Conservation (phyloP, 1,139 yeast species). For the Oligophagozyma castellii region DNA sequence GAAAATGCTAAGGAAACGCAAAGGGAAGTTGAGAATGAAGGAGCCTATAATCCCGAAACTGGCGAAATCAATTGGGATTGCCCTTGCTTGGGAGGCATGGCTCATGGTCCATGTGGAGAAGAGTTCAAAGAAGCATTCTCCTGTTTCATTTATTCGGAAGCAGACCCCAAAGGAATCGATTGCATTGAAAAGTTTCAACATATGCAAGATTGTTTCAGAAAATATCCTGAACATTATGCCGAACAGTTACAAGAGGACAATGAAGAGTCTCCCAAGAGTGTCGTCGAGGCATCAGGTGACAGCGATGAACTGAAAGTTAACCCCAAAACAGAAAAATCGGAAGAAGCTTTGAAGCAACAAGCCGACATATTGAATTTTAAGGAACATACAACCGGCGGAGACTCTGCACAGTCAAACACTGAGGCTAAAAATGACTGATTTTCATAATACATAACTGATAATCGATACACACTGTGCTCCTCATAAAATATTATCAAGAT, state of each 20-base stretch:
- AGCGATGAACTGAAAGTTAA: too few relatives aligned
- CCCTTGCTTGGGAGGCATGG: conserved; percentile 99
- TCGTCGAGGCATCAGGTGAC: too few relatives aligned
- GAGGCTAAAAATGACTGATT: too few relatives aligned
- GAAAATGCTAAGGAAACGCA: conserved; percentile 8
- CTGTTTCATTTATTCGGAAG: conserved; percentile 88
- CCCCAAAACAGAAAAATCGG: too few relatives aligned
- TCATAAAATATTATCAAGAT: too few relatives aligned
- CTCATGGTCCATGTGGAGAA: conserved; percentile 96
- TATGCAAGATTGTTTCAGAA: conserved; percentile 93
- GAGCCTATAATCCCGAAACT: conserved; percentile 92
- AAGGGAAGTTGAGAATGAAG: conserved; percentile 28
- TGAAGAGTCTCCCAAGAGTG: conserved; percentile 10
- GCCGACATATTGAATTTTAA: too few relatives aligned
- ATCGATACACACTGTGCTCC: too few relatives aligned
- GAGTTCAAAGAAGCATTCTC: conserved; percentile 94
- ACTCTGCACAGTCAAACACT: too few relatives aligned
- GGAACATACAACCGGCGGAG: too few relatives aligned
- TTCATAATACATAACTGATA: too few relatives aligned
- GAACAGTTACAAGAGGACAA: conserved; percentile 79
- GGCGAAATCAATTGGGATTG: conserved; percentile 99
- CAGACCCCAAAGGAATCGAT: conserved; percentile 95
- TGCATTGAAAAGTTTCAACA: conserved; percentile 83
- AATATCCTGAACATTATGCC: conserved; percentile 86
- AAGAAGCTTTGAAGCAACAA: too few relatives aligned